phyloP scores from a whole-genome alignment of 805 yeast genomes.

The Dipodascus albidus region DNA sequence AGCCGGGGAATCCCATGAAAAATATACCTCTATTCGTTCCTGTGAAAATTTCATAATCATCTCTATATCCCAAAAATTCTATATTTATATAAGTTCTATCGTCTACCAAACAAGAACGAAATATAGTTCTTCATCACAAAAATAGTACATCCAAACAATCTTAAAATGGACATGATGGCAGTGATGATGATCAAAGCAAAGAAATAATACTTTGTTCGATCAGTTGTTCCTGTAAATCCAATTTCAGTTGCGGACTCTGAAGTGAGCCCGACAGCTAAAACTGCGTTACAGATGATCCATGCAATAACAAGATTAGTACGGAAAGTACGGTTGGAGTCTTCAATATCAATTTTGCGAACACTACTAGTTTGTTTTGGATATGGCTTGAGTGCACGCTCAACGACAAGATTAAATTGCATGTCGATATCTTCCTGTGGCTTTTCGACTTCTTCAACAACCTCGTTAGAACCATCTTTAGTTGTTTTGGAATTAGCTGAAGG shows the following conservation, averaged over 20 bases:
- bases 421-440: constrained; percentile 42
- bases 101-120: constrained; percentile 10
- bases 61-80: constrained; percentile 1
- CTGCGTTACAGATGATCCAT: constrained; percentile 30
- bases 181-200: constrained; percentile 50
- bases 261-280: constrained; percentile 28
- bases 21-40: background rate
- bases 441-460: constrained; percentile 41
- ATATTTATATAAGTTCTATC: constrained; percentile 16
- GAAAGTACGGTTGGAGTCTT: constrained; percentile 30
- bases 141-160: constrained; percentile 41
- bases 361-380: constrained; percentile 22
- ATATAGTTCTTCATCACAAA: constrained; percentile 30
- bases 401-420: constrained; percentile 34
- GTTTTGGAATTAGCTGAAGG: constrained; percentile 39
- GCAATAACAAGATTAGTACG: constrained; percentile 29
- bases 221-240: constrained; percentile 29
- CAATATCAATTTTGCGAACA: constrained; percentile 12
- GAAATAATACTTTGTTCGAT: constrained; percentile 27
- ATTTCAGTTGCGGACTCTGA: constrained; percentile 25
- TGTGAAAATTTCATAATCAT: background rate
- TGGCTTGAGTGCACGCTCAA: constrained; percentile 42
- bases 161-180: constrained; percentile 46
- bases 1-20: too few species aligned
- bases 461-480: constrained; percentile 39